These are phyloP conservation scores for Naganishia sp. DNA, from an alignment of 1,284 basidiomycete species.

Conservation along the genomic window DNA sequence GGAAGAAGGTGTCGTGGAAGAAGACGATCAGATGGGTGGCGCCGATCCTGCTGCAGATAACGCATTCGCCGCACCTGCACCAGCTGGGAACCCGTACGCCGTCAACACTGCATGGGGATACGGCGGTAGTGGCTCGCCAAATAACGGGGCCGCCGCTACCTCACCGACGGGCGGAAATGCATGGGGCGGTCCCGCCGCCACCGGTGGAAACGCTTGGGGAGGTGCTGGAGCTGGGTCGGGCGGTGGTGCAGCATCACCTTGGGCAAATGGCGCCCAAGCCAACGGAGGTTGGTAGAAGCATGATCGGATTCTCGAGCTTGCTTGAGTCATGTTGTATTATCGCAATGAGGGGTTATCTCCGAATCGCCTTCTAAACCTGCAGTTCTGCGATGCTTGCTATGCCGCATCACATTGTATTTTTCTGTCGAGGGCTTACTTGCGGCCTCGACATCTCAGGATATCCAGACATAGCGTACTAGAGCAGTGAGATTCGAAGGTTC, in stretches of 20 bases:
- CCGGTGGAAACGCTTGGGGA: too few species aligned
- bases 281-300: not conserved
- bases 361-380: too few species aligned
- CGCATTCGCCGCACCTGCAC: constrained; percentile 5
- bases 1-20: constrained; percentile 47
- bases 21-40: constrained; percentile 36
- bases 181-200: not conserved
- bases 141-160: not conserved
- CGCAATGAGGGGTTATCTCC: not conserved
- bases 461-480: too few species aligned
- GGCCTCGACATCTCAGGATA: too few species aligned
- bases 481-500: too few species aligned
- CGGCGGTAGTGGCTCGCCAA: constrained; percentile 4
- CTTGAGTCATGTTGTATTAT: constrained; percentile 3
- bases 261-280: not conserved
- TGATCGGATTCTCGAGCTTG: not conserved
- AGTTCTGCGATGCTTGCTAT: too few species aligned
- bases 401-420: too few species aligned
- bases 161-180: not conserved
- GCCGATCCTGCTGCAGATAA: not conserved
- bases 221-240: not conserved
- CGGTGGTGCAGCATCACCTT: constrained; percentile 17
- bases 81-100: constrained; percentile 4
- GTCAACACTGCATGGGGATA: constrained; percentile 8
- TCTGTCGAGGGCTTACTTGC: too few species aligned